Evolutionary conservation across 2,329 filamentous ascomycete species (phyloP).

Genomic region (Phialocephala subalpina): DNA sequence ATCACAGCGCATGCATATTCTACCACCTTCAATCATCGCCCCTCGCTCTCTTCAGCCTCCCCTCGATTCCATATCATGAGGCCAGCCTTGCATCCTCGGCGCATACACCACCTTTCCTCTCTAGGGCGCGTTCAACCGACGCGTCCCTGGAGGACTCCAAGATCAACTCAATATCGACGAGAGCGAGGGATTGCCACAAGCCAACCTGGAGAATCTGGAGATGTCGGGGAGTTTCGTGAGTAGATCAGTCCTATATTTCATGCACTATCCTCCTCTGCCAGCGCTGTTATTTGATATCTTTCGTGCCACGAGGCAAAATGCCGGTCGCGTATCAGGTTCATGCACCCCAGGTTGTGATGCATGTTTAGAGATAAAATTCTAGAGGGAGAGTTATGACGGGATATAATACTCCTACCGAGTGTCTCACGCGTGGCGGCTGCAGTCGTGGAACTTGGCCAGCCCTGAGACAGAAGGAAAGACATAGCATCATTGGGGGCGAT

Average conservation of each 20-base stretch:
- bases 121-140: conserved; percentile 7
- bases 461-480: not conserved
- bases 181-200: conserved; percentile 19
- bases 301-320: conserved; percentile 20
- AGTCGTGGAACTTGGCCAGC: not conserved
- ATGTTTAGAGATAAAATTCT: conserved; percentile 12
- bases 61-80: conserved; percentile 14
- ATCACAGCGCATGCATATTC: conserved; percentile 1
- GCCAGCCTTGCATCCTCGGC: conserved; percentile 2
- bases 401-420: not conserved
- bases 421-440: not conserved
- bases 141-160: conserved; percentile 3
- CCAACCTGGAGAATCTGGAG: conserved; percentile 23
- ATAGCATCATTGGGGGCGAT: not conserved
- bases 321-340: conserved; percentile 23
- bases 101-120: conserved; percentile 5
- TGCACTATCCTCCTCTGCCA: conserved; percentile 16
- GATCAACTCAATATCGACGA: not conserved
- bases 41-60: not conserved
- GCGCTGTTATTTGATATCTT: conserved; percentile 5
- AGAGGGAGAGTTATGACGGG: conserved; percentile 1
- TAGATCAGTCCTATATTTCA: conserved; percentile 21
- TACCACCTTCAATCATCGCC: not conserved
- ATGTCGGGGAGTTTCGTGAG: conserved; percentile 28
- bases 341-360: conserved; percentile 20